phyloP scores from a whole-genome alignment of 257 asterid genomes.

The Gynochthodes officinalis region DNA sequence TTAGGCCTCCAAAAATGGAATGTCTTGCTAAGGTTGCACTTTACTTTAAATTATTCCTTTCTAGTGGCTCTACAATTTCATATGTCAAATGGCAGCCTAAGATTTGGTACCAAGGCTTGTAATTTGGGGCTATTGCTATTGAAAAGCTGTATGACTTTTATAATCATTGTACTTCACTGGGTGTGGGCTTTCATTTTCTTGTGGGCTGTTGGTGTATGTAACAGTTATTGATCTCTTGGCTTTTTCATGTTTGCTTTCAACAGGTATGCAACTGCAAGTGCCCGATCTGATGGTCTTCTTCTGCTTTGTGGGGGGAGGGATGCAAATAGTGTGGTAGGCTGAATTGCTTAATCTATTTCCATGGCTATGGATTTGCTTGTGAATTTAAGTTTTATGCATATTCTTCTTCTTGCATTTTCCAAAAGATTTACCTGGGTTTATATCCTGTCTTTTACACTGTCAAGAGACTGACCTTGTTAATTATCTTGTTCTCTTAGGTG shows the following conservation, averaged over 20 bases:
- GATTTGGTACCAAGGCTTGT: neutral
- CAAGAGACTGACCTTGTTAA: neutral
- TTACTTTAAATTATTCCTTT: neutral
- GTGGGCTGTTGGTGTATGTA: conserved; percentile 4
- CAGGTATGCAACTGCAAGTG: conserved; percentile 99
- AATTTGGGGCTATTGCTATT: neutral
- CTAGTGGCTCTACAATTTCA: neutral
- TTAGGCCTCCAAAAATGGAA: neutral
- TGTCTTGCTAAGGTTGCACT: neutral
- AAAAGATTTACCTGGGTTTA: neutral
- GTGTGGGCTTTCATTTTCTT: neutral
- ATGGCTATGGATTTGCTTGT: neutral
- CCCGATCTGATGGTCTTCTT: conserved; percentile 99
- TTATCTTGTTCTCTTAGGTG: neutral
- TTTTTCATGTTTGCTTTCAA: conserved; percentile 16
- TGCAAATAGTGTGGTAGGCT: conserved; percentile 91
- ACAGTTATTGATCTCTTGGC: conserved; percentile 18
- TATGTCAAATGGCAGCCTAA: neutral
- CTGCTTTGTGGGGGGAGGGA: conserved; percentile 99
- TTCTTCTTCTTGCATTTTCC: neutral
- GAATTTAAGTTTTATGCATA: neutral
- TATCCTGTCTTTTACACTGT: neutral
- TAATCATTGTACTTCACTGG: neutral
- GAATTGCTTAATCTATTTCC: conserved; percentile 12
- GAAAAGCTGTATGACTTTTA: neutral